Conservation (phyloP, 2,329 filamentous ascomycete genomes). For the Camillea tinctor region DNA sequence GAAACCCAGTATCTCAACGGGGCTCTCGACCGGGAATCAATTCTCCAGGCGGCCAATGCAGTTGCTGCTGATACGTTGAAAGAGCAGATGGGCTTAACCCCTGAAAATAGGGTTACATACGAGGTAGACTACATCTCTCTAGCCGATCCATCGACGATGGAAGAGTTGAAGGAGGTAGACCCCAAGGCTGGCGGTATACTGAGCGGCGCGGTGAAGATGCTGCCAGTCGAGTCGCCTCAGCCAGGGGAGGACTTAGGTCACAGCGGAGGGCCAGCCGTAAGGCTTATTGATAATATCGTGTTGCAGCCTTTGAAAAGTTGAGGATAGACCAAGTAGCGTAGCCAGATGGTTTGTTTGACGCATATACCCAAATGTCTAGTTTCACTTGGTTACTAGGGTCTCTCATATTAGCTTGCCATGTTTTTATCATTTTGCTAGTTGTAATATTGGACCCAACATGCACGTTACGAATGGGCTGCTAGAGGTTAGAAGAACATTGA, state of each 20-base stretch:
- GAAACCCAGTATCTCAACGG: slow-evolving; percentile 62
- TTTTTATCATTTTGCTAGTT: not conserved
- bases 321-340: slow-evolving; percentile 11
- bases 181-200: slow-evolving; percentile 72
- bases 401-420: not conserved
- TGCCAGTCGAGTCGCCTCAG: slow-evolving; percentile 69
- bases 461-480: no score
- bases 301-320: slow-evolving; percentile 47
- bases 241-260: slow-evolving; percentile 74
- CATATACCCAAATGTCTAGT: slow-evolving; percentile 11
- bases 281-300: slow-evolving; percentile 93
- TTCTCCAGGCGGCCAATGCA: slow-evolving; percentile 69
- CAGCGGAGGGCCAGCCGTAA: slow-evolving; percentile 70
- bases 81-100: slow-evolving; percentile 61
- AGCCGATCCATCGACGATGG: slow-evolving; percentile 78
- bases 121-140: slow-evolving; percentile 93
- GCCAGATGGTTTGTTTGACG: not conserved
- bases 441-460: no score
- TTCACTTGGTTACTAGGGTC: not conserved
- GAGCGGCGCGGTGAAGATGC: slow-evolving; percentile 88
- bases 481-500: no score
- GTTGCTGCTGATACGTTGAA: slow-evolving; percentile 55
- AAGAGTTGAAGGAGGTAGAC: slow-evolving; percentile 74
- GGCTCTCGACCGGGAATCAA: slow-evolving; percentile 55
- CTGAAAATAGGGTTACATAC: slow-evolving; percentile 64